These are phyloP conservation scores for Fusarium hostae DNA, from an alignment of 2,329 filamentous ascomycete species.

Conservation along the genomic window DNA sequence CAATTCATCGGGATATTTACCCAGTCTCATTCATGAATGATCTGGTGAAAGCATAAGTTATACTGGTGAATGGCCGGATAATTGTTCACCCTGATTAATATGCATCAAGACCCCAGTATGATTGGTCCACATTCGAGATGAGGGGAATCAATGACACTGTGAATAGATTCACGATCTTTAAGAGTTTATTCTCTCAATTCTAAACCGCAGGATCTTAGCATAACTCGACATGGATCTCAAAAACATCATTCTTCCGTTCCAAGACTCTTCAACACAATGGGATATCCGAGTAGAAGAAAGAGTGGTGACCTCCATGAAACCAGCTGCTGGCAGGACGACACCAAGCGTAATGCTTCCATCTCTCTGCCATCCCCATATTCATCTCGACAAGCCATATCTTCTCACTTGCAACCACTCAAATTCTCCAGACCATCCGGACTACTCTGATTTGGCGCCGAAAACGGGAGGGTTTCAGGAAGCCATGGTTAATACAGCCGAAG, in stretches of 20 bases:
- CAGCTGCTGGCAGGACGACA: background rate
- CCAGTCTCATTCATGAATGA: too few species aligned
- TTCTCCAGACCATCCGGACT: background rate
- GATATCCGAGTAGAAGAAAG: background rate
- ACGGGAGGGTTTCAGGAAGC: conserved; percentile 9
- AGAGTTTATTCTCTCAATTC: background rate
- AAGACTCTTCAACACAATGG: background rate
- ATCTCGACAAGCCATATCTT: conserved; percentile 21
- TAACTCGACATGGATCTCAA: background rate
- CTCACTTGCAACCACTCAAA: background rate
- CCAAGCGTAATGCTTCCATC: conserved; percentile 3
- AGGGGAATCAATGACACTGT: conserved; percentile 11
- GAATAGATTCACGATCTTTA: background rate
- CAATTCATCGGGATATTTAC: background rate
- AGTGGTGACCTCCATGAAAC: conserved; percentile 6
- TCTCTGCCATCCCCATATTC: conserved; percentile 20
- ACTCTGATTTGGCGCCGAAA: conserved; percentile 1
- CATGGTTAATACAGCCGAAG: conserved; percentile 6
- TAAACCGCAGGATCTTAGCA: background rate
- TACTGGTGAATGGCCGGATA: background rate
- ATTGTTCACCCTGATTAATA: background rate
- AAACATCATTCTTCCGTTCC: background rate
- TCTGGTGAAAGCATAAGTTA: background rate
- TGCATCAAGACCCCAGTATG: fast-evolving
- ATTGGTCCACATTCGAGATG: background rate